These are phyloP conservation scores for Mycena floridula DNA, from an alignment of 768 basidiomycete genomes.

Conservation along the genomic window DNA sequence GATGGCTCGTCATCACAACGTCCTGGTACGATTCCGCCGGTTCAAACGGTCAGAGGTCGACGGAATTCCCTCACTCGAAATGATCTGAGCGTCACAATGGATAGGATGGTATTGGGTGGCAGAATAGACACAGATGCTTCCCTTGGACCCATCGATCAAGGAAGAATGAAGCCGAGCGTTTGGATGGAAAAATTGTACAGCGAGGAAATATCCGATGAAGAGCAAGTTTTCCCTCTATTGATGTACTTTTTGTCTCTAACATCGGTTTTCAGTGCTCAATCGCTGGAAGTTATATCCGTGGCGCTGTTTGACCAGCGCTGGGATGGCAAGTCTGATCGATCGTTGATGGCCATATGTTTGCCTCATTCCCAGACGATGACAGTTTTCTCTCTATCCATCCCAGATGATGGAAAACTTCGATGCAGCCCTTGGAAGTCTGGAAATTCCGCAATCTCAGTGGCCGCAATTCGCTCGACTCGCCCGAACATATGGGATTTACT, in stretches of 20 bases:
- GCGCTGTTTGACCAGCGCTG: conserved; percentile 61
- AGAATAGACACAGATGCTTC: conserved; percentile 36
- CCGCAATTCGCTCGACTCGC: conserved; percentile 60
- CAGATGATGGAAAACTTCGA: conserved; percentile 35
- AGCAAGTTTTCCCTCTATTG: conserved; percentile 35
- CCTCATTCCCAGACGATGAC: conserved; percentile 37
- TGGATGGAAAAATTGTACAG: conserved; percentile 64
- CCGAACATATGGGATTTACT: conserved; percentile 63
- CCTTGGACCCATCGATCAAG: conserved; percentile 43
- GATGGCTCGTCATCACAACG: background rate
- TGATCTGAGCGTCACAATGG: conserved; percentile 55
- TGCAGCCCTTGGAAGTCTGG: conserved; percentile 28
- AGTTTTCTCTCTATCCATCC: conserved; percentile 43
- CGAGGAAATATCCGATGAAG: conserved; percentile 36
- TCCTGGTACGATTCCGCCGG: conserved; percentile 11
- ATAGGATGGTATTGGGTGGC: conserved; percentile 61
- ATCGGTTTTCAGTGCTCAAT: conserved; percentile 24
- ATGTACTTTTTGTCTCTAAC: conserved; percentile 3
- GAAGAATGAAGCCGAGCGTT: conserved; percentile 62
- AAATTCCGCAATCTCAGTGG: conserved; percentile 44
- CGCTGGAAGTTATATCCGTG: conserved; percentile 45
- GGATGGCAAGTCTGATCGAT: conserved; percentile 46
- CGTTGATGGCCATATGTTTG: conserved; percentile 50
- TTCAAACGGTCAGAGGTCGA: conserved; percentile 21
- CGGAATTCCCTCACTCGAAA: conserved; percentile 45